These are phyloP conservation scores for Phlyctochytrium arcticum DNA, from an alignment of 192 early-diverging fungal species.

Conservation along the genomic window DNA sequence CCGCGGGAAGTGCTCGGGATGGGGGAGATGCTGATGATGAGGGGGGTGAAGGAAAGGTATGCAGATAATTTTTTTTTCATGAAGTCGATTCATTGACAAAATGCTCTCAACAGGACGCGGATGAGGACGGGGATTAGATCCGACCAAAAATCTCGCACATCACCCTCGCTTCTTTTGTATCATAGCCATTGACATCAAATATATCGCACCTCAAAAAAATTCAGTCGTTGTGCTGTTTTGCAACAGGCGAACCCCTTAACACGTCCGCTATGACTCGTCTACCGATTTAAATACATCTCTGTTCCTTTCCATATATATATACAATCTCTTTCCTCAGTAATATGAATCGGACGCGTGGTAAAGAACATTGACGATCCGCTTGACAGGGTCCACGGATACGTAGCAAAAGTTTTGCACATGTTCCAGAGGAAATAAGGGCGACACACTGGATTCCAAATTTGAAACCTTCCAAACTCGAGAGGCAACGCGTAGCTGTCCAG, in stretches of 20 bases:
- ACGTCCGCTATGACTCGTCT: too few relatives aligned
- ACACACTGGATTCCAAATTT: constrained; percentile 30
- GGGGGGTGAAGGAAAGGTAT: not conserved
- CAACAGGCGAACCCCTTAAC: too few relatives aligned
- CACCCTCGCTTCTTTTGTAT: too few relatives aligned
- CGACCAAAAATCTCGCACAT: too few relatives aligned
- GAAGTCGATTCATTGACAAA: not conserved
- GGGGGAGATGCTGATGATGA: not conserved
- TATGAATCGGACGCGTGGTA: constrained; percentile 51
- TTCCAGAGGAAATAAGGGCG: constrained; percentile 51
- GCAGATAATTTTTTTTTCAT: not conserved
- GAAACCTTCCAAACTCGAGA: constrained; percentile 40
- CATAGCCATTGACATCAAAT: too few relatives aligned
- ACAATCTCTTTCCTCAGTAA: too few relatives aligned
- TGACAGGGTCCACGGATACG: constrained; percentile 42
- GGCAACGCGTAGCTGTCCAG: too few relatives aligned
- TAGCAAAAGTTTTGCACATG: constrained; percentile 60
- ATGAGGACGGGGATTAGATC: not conserved
- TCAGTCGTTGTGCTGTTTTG: too few relatives aligned
- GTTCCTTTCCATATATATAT: too few relatives aligned
- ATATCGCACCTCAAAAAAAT: too few relatives aligned
- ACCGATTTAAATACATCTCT: too few relatives aligned
- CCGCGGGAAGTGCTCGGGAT: not conserved
- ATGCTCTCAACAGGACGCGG: not conserved
- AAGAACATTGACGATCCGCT: constrained; percentile 38